Evolutionary conservation across 2,329 filamentous ascomycete genomes (phyloP).

Genomic region (Sarocladium kiliense): DNA sequence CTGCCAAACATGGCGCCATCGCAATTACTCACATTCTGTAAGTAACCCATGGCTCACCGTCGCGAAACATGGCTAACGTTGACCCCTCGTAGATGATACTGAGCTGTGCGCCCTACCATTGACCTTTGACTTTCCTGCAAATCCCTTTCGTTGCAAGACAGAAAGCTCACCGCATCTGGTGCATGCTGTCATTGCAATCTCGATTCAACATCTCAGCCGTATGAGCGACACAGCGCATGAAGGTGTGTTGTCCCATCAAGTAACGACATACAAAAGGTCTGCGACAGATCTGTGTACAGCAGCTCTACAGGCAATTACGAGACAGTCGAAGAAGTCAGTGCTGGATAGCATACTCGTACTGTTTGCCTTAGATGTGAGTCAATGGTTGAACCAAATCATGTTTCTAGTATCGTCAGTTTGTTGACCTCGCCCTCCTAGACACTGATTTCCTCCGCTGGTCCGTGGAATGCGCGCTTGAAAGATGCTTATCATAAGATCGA

Average conservation of each 20-base stretch:
- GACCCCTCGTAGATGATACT: conserved; percentile 1
- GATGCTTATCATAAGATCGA: conserved; percentile 10
- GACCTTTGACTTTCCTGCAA: conserved; percentile 10
- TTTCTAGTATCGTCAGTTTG: too few relatives aligned
- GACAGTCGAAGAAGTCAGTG: neutral
- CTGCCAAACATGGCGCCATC: neutral
- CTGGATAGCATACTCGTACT: conserved; percentile 10
- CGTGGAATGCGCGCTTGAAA: conserved; percentile 11
- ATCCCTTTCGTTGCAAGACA: conserved; percentile 10
- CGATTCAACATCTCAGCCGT: conserved; percentile 9
- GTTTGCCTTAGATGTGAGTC: conserved; percentile 10
- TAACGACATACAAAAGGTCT: conserved; percentile 10
- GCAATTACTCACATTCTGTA: conserved; percentile 11
- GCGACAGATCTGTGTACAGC: conserved; percentile 3
- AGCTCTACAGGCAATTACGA: neutral
- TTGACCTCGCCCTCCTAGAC: neutral
- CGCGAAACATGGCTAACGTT: neutral
- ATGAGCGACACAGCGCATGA: neutral
- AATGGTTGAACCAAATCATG: neutral
- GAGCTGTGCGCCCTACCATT: conserved; percentile 10
- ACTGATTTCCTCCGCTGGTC: conserved; percentile 10
- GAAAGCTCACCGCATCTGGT: conserved; percentile 1
- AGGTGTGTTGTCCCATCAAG: neutral
- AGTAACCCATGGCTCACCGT: neutral
- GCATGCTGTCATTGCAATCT: conserved; percentile 10